Percentiles rank a stretch among this genome's conserved stretches.
Evolutionary conservation across 345 rosid genomes (phyloP).

Genomic region (Litchi chinensis): DNA sequence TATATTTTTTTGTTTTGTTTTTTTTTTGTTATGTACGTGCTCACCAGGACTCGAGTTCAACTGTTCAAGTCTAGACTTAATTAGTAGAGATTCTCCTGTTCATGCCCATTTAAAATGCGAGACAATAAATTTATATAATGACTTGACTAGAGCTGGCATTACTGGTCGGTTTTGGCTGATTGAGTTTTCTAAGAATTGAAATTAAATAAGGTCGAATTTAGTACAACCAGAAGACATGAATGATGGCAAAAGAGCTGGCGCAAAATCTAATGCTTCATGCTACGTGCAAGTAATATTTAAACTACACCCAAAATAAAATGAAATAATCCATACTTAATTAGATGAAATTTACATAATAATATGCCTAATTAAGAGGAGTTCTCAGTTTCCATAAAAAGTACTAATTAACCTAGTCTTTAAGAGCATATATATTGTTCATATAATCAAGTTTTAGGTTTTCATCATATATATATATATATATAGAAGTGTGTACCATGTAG

Average conservation of each 20-base stretch:
- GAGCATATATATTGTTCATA: no score
- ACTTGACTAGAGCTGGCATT: constrained; percentile 10
- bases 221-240: neutral
- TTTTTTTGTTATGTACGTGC: constrained; percentile 26
- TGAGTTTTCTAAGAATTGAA: neutral
- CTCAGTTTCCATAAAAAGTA: no score
- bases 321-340: neutral
- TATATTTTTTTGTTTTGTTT: no score
- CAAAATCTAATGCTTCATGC: constrained; percentile 12
- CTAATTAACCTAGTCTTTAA: no score
- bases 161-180: neutral
- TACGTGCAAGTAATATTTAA: neutral
- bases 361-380: neutral
- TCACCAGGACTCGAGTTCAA: neutral
- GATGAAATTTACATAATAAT: neutral
- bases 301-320: neutral
- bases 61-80: neutral
- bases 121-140: neutral
- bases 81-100: neutral
- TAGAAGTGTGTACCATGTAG: constrained; percentile 3
- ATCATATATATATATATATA: neutral
- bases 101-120: neutral
- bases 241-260: neutral
- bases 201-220: neutral
- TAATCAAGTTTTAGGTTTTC: no score